phyloP scores from a whole-genome alignment of 2,329 filamentous ascomycete genomes.

The Talaromyces sp. region DNA sequence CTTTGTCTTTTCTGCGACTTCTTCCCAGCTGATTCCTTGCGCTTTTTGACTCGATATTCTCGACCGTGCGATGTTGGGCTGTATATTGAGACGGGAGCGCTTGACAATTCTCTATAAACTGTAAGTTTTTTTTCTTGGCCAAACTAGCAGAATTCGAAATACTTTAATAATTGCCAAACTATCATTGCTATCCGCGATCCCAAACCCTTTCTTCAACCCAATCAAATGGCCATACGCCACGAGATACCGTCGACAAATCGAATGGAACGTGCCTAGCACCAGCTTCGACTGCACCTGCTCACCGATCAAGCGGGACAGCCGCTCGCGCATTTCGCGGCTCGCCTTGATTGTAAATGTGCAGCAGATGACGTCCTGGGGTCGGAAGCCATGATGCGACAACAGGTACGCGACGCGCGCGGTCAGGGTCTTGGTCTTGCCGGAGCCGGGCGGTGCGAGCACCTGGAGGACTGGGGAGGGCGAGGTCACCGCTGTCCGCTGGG shows the following conservation, averaged over 20 bases:
- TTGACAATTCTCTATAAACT: slow-evolving; percentile 63
- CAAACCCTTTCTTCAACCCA: slow-evolving; percentile 75
- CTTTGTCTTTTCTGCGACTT: slow-evolving; percentile 34
- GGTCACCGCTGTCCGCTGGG: slow-evolving; percentile 59
- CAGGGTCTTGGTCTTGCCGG: slow-evolving; percentile 91
- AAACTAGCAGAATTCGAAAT: slow-evolving; percentile 1
- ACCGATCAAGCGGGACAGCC: slow-evolving; percentile 76
- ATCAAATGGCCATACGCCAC: slow-evolving; percentile 78
- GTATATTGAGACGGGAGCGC: slow-evolving; percentile 60
- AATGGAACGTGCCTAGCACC: slow-evolving; percentile 90
- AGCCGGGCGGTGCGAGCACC: slow-evolving; percentile 59
- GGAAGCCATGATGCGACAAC: slow-evolving; percentile 63
- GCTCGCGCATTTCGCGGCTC: slow-evolving; percentile 84
- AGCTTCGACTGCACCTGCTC: slow-evolving; percentile 68
- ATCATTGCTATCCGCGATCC: slow-evolving; percentile 82
- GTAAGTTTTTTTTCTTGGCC: slow-evolving; percentile 2
- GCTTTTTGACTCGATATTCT: slow-evolving; percentile 67
- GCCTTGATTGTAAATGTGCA: slow-evolving; percentile 98
- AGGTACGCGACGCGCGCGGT: slow-evolving; percentile 90
- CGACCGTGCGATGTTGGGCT: slow-evolving; percentile 62
- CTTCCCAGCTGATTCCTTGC: slow-evolving; percentile 44
- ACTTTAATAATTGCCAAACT: slow-evolving; percentile 67
- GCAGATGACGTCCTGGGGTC: slow-evolving; percentile 83
- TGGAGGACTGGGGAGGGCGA: slow-evolving; percentile 55
- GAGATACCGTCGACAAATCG: slow-evolving; percentile 79